Base-by-base conservation (phyloP, 1,139 yeast genomes). In the Pichia sp. region DNA sequence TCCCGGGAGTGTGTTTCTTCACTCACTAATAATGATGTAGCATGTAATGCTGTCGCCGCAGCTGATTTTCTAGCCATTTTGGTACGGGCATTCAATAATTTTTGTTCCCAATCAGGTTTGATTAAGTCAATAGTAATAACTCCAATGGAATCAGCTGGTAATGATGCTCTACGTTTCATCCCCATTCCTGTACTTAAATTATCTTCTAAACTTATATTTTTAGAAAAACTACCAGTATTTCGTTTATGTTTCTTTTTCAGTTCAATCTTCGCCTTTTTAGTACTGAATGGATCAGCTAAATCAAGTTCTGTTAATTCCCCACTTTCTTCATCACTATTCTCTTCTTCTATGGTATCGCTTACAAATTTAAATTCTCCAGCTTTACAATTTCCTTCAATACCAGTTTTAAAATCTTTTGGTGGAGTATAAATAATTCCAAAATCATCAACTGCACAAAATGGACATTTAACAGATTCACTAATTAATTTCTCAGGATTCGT, bases 21-120 rank as follows among this genome's bases (percentile, higher is more conserved):
- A 18, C 35, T 30, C 46, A 82, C 93, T 37, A 81, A 58, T 33
- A 85, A 10, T 47, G 80, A 87, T 24, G 85, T 80, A 13, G 88
- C 94, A 63, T 89, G 97, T 33, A 89, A 76, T 1, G 96, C 96
- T 36, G 87, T 85, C 1, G 97, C 97, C 15, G 95, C 87, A 0
- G 96, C 97, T 0, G 95, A 80, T 53, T 86, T 74, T 44, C 95
- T 72, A 0, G 95, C 96, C 33, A 87, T 66, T 52, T 79, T 81
- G 46, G 79, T 74, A 42, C 91, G 72, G 4, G 96, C 95, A 35
- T 76, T 68, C 14, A 71, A 68, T 42, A 91, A 69, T 52, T 79
- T 83, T 10, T 69, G 63, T 51, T 85, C 88, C 98, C 98, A 91
- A 56, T 87, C 95, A 1, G 98, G 97, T 40, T 96, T 70, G 33